phyloP scores from a whole-genome alignment of 1,284 basidiomycete genomes.

The Pseudozyma tsukubaensis region DNA sequence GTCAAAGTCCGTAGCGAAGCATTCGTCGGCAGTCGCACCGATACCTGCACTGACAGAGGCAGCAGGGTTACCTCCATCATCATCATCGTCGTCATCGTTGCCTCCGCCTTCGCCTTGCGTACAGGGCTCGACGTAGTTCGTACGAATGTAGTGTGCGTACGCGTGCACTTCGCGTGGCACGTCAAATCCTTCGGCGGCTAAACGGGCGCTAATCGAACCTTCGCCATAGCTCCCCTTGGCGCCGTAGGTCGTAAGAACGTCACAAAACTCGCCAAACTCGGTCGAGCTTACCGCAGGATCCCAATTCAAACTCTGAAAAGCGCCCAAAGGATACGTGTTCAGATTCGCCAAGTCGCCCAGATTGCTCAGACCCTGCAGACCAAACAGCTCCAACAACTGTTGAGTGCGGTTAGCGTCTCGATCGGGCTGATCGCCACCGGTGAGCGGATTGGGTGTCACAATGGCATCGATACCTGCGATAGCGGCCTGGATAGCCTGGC shows the following conservation, averaged over 20 bases:
- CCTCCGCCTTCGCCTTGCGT: constrained; percentile 32
- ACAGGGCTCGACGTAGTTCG: constrained; percentile 49
- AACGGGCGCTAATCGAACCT: constrained; percentile 10
- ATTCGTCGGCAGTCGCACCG: constrained; percentile 69
- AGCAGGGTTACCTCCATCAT: too few species aligned
- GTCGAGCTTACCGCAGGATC: constrained; percentile 45
- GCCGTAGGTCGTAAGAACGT: constrained; percentile 40
- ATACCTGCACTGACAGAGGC: too few species aligned
- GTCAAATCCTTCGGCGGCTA: constrained; percentile 17
- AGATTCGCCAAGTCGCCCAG: constrained; percentile 59
- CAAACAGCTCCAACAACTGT: constrained; percentile 51
- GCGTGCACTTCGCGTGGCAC: constrained; percentile 43
- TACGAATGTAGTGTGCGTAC: constrained; percentile 43
- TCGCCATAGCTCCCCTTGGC: constrained; percentile 17
- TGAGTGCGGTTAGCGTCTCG: constrained; percentile 38
- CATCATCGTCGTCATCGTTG: background rate
- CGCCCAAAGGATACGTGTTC: constrained; percentile 56
- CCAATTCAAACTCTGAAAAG: constrained; percentile 64
- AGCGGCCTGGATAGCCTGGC: constrained; percentile 75
- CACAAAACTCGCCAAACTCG: constrained; percentile 52
- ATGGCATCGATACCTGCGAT: constrained; percentile 60
- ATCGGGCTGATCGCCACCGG: constrained; percentile 45
- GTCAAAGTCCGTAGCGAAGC: constrained; percentile 81
- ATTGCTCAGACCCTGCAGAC: constrained; percentile 48
- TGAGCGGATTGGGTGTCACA: constrained; percentile 56